Evolutionary conservation across 2,329 filamentous ascomycete species (phyloP).

Genomic region (Myriosclerotinia curreyana): DNA sequence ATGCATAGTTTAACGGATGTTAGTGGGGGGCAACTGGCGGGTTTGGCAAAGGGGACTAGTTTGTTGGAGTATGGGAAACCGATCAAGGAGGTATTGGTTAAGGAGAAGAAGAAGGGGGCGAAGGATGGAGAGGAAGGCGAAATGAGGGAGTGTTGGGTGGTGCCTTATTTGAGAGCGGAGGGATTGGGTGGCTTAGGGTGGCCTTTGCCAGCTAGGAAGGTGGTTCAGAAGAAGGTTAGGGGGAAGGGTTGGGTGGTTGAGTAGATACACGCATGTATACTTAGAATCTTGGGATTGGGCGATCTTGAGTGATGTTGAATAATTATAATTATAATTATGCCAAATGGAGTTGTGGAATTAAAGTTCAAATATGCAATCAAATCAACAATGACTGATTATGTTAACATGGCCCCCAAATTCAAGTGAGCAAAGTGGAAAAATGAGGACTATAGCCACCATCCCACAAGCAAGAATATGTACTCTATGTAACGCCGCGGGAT

Average conservation of each 20-base stretch:
- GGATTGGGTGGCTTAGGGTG: constrained; percentile 67
- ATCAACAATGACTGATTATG: background rate
- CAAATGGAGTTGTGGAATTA: background rate
- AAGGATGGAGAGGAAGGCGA: constrained; percentile 45
- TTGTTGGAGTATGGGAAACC: constrained; percentile 85
- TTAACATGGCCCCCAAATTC: background rate
- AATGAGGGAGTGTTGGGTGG: constrained; percentile 75
- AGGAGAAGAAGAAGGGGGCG: background rate
- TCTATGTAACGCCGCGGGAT: no score
- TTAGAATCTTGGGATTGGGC: background rate
- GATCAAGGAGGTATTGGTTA: constrained; percentile 68
- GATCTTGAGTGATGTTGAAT: background rate
- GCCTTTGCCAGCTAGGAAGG: constrained; percentile 81
- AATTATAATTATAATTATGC: background rate
- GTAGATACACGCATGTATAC: constrained; percentile 23
- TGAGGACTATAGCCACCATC: no score
- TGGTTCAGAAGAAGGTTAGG: constrained; percentile 71
- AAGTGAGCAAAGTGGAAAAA: no score
- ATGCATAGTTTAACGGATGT: constrained; percentile 87
- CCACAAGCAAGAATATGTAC: no score
- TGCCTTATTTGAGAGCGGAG: constrained; percentile 72
- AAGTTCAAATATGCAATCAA: background rate
- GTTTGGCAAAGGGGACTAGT: constrained; percentile 79
- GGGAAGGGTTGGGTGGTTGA: constrained; percentile 67
- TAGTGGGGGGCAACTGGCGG: constrained; percentile 70